Base-by-base conservation (phyloP, 176 grass and related monocot species). In the Cenchrus purpureus region DNA sequence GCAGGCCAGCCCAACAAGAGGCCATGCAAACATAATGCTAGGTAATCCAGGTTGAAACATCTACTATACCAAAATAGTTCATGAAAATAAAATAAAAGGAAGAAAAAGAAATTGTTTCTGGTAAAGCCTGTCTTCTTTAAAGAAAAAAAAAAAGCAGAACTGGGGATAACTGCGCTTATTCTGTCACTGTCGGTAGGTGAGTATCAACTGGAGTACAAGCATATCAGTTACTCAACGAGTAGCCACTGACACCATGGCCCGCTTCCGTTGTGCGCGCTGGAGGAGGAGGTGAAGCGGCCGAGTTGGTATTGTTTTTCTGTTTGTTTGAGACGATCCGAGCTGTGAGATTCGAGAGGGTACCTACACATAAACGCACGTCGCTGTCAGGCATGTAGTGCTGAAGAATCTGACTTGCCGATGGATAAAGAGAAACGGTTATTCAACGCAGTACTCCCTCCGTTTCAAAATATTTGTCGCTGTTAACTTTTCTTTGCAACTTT, bases 311-410 rank as follows among this genome's bases (percentile, higher is more conserved):
- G 6, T 14, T 5, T 37, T 68, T 43, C 9, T 4, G 77, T 25
- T 28, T 82, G 40, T 12, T 49, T 29, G 52, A 60, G 15, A 31
- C 3, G n/a, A 19, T n/a, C 34, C 14, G 52, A 58, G n/a, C 20
- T 59, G 28, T 59, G 28, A 69, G 54, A 29, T 20, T 50, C 12
- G 45, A 10, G 45, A 10, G 1, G 12, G 85, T 80, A 79, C 85
- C 77, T 86, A 86, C 76, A 62, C 49, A 86, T 49, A 76, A 54
- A 62, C 59, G 59, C 25, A 65, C 68, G 77, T 62, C 42, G 19
- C 68, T 80, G 85, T 86, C 77, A 86, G 68, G 20, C 49, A 55
- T 31, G 10, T 8, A 13, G 17, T 20, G n/a, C 5, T 3, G 28
- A 51, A 53, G 56, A 79, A 71, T 63, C 19, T 52, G 31, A 61